Percentiles rank a stretch among this genome's conserved stretches.
phyloP scores from a whole-genome alignment of 768 basidiomycete species.

The Amanita molliuscula region DNA sequence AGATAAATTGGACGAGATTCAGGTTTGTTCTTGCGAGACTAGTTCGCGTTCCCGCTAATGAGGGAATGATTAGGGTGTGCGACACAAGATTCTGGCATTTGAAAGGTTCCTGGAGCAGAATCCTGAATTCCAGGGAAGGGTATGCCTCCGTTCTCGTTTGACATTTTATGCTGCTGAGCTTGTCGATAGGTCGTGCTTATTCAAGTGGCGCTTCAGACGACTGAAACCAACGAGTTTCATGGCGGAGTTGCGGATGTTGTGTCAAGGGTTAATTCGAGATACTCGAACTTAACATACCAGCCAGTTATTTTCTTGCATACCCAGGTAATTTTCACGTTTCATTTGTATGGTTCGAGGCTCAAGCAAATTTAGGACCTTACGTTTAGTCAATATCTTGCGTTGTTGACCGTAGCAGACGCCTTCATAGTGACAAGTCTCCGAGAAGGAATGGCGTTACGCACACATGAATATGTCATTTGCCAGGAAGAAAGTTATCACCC shows the following conservation, averaged over 20 bases:
- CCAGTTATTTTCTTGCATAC: slow-evolving; percentile 83
- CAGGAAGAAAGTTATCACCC: slow-evolving; percentile 63
- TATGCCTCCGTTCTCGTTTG: slow-evolving; percentile 11
- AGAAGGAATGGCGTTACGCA: slow-evolving; percentile 81
- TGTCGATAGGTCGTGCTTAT: slow-evolving; percentile 58
- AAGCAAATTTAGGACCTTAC: slow-evolving; percentile 41
- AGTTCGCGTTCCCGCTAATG: neutral
- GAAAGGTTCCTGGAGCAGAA: slow-evolving; percentile 71
- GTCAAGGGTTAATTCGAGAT: slow-evolving; percentile 72
- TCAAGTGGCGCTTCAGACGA: slow-evolving; percentile 80
- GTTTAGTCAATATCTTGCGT: slow-evolving; percentile 76
- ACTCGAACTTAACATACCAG: slow-evolving; percentile 79
- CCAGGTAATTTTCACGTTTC: slow-evolving; percentile 19
- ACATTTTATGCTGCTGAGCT: neutral
- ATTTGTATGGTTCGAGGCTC: neutral
- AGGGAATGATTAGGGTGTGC: slow-evolving; percentile 41
- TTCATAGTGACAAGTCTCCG: slow-evolving; percentile 78
- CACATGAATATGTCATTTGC: slow-evolving; percentile 81
- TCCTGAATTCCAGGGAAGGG: slow-evolving; percentile 74
- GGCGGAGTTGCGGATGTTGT: slow-evolving; percentile 69
- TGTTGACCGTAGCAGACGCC: slow-evolving; percentile 75
- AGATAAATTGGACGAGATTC: slow-evolving; percentile 83
- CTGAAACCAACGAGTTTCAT: slow-evolving; percentile 63
- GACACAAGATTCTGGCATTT: slow-evolving; percentile 77
- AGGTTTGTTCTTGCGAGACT: slow-evolving; percentile 23